Conservation (phyloP, 257 asterid genomes). For the Linaria vulgaris region DNA sequence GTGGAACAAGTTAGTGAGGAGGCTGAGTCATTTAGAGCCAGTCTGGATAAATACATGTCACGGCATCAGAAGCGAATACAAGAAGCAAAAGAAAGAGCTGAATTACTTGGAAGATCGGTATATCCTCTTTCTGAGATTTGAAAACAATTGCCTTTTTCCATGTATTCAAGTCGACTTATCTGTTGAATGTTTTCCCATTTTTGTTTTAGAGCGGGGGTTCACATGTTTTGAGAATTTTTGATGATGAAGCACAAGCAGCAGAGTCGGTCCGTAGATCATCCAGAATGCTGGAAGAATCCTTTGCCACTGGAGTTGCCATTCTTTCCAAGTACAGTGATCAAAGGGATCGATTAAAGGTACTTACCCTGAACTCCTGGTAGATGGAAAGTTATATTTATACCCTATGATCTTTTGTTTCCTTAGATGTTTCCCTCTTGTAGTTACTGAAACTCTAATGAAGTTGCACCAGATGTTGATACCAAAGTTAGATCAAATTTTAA, state of each 20-base stretch:
- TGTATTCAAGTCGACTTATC: conserved; percentile 13
- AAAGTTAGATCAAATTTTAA: neutral
- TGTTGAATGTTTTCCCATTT: conserved; percentile 23
- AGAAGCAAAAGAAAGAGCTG: conserved; percentile 86
- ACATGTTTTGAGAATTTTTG: conserved; percentile 70
- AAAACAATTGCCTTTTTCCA: conserved; percentile 8
- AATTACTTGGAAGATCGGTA: conserved; percentile 84
- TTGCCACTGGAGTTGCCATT: conserved; percentile 76
- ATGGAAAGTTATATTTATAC: neutral
- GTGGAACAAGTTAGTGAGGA: conserved; percentile 92
- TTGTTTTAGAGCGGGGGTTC: conserved; percentile 64
- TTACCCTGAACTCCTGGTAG: conserved; percentile 7
- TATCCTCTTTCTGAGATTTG: conserved; percentile 27
- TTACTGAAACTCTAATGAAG: neutral
- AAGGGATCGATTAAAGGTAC: conserved; percentile 89
- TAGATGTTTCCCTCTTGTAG: neutral
- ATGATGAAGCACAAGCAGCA: conserved; percentile 75
- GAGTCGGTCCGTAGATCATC: conserved; percentile 73
- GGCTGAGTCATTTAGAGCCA: conserved; percentile 76
- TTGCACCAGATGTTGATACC: too few species aligned
- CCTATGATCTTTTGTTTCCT: conserved; percentile 7
- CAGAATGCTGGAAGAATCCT: conserved; percentile 67
- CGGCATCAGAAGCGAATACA: conserved; percentile 64
- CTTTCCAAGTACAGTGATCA: conserved; percentile 91
- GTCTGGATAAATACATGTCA: conserved; percentile 71